Evolutionary conservation across 371 early-diverging fungal genomes (phyloP), one percentile per base, ranked within the genome.

Genomic region (Saksenaea vasiformis): DNA sequence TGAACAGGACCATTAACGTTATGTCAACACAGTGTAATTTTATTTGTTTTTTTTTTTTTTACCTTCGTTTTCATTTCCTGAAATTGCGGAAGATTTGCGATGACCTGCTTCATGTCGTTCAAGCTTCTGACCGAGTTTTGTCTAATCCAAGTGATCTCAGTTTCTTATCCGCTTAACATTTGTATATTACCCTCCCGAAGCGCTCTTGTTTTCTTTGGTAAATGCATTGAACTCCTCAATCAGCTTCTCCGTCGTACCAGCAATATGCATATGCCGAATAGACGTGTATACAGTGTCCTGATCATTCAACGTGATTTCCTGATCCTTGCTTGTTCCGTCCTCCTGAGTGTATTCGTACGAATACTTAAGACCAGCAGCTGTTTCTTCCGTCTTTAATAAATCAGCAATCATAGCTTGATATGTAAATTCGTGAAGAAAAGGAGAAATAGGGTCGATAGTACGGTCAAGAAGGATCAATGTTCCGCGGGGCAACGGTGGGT

Each of bases 401-500:
- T 98, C 98, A 54, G 93, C 88, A 13, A 90, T 87, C 90, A 95
- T 93, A 3, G 97, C 95, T 76, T 98, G 96, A 65, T 96, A 98
- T 0, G 96, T 93, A 43, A 98, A 94, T 67, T 95, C 93, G 75
- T 97, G 98, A 28, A 97, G 70, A 19, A 97, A 76, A 1, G 99
- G 97, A 7, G 95, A 83, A 56, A 84, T 74, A 36, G 89, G 79
- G 76, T 98, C 99, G 51, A 95, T 80, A 2, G 93, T 87, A 59
- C 99, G 91, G 78, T 98, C 99, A 26, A 95, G 71, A 60, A 98
- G 84, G 26, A 98, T 76, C 28, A 98, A 65, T 26, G 89, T 87
- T 47, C 89, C 85, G n/a, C 90, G 86, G 43, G 84, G 84, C 65
- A 86, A 85, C 51, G 84, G 81, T 37, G 83, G 77, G n/a, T 84